Base-by-base conservation (phyloP, 1,284 basidiomycete species). In the Rugosomyces carneus region DNA sequence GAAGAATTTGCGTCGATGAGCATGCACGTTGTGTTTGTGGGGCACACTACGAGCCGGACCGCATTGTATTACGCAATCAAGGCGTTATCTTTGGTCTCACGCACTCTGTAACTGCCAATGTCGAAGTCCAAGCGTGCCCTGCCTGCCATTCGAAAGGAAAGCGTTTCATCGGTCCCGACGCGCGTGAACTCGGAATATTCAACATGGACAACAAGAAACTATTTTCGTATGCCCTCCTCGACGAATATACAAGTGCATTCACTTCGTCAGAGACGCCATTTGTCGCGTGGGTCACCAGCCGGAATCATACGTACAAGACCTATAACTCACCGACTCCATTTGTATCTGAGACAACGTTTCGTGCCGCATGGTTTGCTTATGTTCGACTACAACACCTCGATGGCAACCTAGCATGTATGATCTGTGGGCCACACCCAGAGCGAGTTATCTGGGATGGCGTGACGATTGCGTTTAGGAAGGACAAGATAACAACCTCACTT, bases 161-260 rank as follows among this genome's bases (percentile, higher is more conserved):
- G 9, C 37, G 4, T n/a, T 10, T 9, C 11, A 39, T 39, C 6
- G 36, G 19, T 19, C 36, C 36, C 10, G n/a, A 41, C 19, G 7
- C 9, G 4, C 37, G 54, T 5, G 46, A 47, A 1, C n/a, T 57
- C 8, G 61, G 59, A 0, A 11, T 66, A 3, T 60, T 66, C 51
- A 65, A 65, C 44, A 60, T 47, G 48, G 64, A 66, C 48, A n/a
- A n/a, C n/a, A n/a, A n/a, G n/a, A n/a, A n/a, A n/a, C n/a, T n/a
- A n/a, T n/a, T n/a, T n/a, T n/a, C 66, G 66, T 40, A 65, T 36
- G 56, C 58, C 5, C 47, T 65, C 0, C 45, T 67, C 1, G 59
- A 68, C 43, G 57, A 62, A 5, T 68, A 62, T 44, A 64, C 60
- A 1, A 57, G 52, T 40, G 36, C 50, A 0, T 62, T 49, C 44